A percentile compares a stretch with the other conserved stretches of the same genome.
Evolutionary conservation across 257 asterid species (phyloP).

Genomic region (Primulina eburnea): DNA sequence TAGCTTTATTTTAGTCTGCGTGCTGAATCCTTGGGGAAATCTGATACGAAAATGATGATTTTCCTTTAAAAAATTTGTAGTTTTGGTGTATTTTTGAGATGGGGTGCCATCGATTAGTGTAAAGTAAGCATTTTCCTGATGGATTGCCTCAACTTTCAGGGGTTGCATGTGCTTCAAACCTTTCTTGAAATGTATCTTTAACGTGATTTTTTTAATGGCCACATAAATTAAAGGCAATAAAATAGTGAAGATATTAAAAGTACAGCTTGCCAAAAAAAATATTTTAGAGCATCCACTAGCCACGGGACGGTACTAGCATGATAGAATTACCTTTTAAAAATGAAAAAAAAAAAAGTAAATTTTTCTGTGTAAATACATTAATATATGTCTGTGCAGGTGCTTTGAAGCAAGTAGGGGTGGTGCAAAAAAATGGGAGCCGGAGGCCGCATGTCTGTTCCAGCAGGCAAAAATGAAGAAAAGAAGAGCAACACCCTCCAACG

Average conservation of each 20-base stretch:
- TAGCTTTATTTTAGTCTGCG: neutral
- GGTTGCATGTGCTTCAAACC: slow-evolving; percentile 22
- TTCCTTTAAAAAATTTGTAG: neutral
- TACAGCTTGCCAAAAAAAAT: neutral
- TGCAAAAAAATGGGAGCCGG: slow-evolving; percentile 57
- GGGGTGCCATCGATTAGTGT: neutral
- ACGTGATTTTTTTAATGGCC: neutral
- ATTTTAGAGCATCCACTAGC: too few relatives aligned
- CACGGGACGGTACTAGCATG: neutral
- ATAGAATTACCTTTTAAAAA: too few relatives aligned
- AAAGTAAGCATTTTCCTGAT: slow-evolving; percentile 5
- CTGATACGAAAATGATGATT: neutral
- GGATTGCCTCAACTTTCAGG: neutral
- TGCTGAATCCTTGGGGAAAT: slow-evolving; percentile 5
- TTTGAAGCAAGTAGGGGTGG: slow-evolving; percentile 23
- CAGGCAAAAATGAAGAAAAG: slow-evolving; percentile 23
- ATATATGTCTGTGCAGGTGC: neutral
- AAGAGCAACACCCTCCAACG: slow-evolving; percentile 30
- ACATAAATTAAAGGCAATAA: neutral
- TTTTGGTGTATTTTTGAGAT: neutral
- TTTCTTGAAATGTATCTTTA: slow-evolving; percentile 1
- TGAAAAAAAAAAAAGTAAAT: too few relatives aligned
- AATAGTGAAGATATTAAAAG: neutral
- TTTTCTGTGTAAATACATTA: too few relatives aligned
- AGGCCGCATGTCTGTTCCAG: slow-evolving; percentile 48